Base-by-base conservation (phyloP, 306 rosid species). In the Ammopiptanthus mongolicus region DNA sequence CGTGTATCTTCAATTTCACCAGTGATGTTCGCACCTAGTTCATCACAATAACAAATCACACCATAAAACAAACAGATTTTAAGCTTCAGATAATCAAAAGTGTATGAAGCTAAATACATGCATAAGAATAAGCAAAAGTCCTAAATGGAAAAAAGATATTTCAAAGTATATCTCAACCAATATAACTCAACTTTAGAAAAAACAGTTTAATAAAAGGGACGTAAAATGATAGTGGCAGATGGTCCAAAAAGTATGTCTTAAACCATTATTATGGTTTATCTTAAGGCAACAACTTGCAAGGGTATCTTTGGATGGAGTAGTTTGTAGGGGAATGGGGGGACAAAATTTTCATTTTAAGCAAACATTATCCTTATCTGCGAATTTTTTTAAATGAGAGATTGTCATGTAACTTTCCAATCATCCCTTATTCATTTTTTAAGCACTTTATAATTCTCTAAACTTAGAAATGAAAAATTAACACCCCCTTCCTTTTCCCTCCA, bases 11-110 rank as follows among this genome's bases (percentile, higher is more conserved):
- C 91, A 5, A 87, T 79, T 23, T 84, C 86, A 74, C 57, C 81
- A 41, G 75, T 74, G 80, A 83, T 78, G 76, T 68, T 89, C 15
- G 86, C 83, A 86, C 88, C 98, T 91, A 83, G 55, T 69, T 64
- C 90, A 86, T 78, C 82, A 75, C 67, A 57, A 78, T 41, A 51
- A 68, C 77, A 75, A 80, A 50, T 5, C 59, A 85, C 82, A 77
- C 73, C 76, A 71, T 71, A 72, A 82, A 66, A 77, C 57, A 61
- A 21, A 29, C 39, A 69, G 25, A 59, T 47, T 59, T 69, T 69
- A 57, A 78, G 59, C 33, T 58, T 59, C 69, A 77, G 74, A 67
- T 53, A 61, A 80, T 66, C 63, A 36, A 76, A 75, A 76, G 75
- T 31, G 5, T 47, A 42, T 33, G 33, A 73, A 73, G 74, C 2